phyloP scores from a whole-genome alignment of 345 rosid genomes.

The Diplotaxis tenuifolia region DNA sequence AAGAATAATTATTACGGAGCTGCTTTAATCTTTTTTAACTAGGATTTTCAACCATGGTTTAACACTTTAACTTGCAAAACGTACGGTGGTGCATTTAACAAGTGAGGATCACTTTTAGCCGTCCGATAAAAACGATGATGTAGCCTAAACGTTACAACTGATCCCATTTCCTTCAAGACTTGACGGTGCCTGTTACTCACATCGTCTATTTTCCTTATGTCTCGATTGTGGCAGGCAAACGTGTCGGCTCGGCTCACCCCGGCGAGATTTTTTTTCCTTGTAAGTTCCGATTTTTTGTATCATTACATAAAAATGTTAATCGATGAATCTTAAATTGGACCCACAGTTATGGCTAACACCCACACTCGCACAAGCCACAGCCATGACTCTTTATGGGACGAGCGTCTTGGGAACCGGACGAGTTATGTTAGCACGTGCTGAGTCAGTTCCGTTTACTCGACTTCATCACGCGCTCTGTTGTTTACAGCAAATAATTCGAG shows the following conservation, averaged over 20 bases:
- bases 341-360: slow-evolving; percentile 28
- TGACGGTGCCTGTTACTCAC: slow-evolving; percentile 26
- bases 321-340: neutral
- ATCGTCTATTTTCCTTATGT: slow-evolving; percentile 22
- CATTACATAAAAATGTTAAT: slow-evolving; percentile 1
- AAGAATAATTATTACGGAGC: too few species aligned
- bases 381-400: slow-evolving; percentile 37
- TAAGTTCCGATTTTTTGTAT: neutral
- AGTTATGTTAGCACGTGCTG: slow-evolving; percentile 32
- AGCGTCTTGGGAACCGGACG: slow-evolving; percentile 17
- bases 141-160: neutral
- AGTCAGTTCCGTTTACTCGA: neutral
- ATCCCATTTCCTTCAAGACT: slow-evolving; percentile 23
- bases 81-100: slow-evolving; percentile 13
- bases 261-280: neutral
- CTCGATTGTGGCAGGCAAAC: slow-evolving; percentile 41
- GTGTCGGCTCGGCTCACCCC: slow-evolving; percentile 40
- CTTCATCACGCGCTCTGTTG: neutral
- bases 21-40: neutral
- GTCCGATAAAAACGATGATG: slow-evolving; percentile 9
- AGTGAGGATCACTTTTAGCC: slow-evolving; percentile 12
- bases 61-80: neutral
- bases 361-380: slow-evolving; percentile 31
- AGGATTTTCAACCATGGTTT: neutral
- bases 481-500: neutral